Conservation (phyloP, 805 yeast genomes). For the Deakozyma indianensis region DNA sequence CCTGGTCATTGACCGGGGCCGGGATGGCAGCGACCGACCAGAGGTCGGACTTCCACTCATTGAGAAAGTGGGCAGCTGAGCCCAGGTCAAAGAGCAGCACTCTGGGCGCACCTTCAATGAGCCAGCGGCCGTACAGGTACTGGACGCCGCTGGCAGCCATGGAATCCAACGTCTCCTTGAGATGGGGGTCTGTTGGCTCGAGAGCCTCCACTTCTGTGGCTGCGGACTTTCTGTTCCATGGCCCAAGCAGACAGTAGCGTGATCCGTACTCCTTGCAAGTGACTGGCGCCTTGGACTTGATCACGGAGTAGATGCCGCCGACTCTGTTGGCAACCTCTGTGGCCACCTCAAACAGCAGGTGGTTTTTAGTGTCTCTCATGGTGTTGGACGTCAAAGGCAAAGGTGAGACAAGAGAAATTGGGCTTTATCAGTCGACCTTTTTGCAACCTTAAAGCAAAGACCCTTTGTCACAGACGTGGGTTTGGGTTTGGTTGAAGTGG, state of each 20-base stretch:
- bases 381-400: not conserved
- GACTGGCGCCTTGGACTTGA: constrained; percentile 92
- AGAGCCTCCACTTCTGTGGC: constrained; percentile 67
- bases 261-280: constrained; percentile 87
- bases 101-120: constrained; percentile 94
- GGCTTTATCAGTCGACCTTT: too few species aligned
- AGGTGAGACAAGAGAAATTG: not conserved
- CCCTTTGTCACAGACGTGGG: too few species aligned
- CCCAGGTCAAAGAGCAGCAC: constrained; percentile 78
- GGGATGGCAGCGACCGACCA: constrained; percentile 92
- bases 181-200: constrained; percentile 28
- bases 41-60: constrained; percentile 89
- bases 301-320: constrained; percentile 94
- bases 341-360: constrained; percentile 82
- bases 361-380: constrained; percentile 85
- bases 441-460: too few species aligned
- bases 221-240: constrained; percentile 58
- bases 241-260: constrained; percentile 78
- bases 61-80: constrained; percentile 52
- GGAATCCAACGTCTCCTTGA: constrained; percentile 52
- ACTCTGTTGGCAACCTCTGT: constrained; percentile 97
- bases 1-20: constrained; percentile 75
- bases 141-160: constrained; percentile 74
- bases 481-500: too few species aligned
- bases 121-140: constrained; percentile 88